Base-by-base conservation (phyloP, 1,284 basidiomycete species). In the Fomitopsis palustris region DNA sequence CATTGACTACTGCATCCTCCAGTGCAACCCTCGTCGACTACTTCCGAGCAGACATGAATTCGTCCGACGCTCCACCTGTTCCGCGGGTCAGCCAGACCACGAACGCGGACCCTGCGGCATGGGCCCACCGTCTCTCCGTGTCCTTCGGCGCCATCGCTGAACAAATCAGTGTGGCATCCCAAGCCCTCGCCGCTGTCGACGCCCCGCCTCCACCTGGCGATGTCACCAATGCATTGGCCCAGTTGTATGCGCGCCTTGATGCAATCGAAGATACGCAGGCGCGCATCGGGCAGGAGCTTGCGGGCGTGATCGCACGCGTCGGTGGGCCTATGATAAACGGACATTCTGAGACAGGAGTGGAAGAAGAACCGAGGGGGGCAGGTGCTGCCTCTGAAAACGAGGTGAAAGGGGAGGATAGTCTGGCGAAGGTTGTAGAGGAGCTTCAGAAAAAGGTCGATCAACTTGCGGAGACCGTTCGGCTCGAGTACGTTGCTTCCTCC, bases 111-210 rank as follows among this genome's bases (percentile, higher is more conserved):
- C 27, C 29, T 10, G 21, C 29, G 12, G 49, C 43, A 5, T 71
- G 69, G 70, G 62, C 65, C 8, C 62, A 65, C 47, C 64, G 66
- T 51, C 69, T 79, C 51, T 75, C 76, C 0, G 64, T 70, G 19
- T 75, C 75, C 17, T 76, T 79, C 56, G 71, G 69, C 8, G 69
- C 72, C 17, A 74, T 79, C 65, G 76, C 76, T 3, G 69, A 72
- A 25, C 76, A 79, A 64, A 77, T 79, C 59, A 69, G 70, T 14
- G 75, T 74, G 0, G 75, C 78, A 16, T 76, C 75, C 21, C 72
- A 74, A 37, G 74, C 75, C 5, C 71, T 78, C 51, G 70, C 72
- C 21, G 61, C 70, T 14, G 67, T 74, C 21, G 59, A 62, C 14
- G 54, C 64, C 64, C 41, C 62, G 61, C 37, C 56, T 59, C 56